These are phyloP conservation scores for Phalaenopsis equestris DNA, from an alignment of 106 monocot genomes.

Conservation along the genomic window DNA sequence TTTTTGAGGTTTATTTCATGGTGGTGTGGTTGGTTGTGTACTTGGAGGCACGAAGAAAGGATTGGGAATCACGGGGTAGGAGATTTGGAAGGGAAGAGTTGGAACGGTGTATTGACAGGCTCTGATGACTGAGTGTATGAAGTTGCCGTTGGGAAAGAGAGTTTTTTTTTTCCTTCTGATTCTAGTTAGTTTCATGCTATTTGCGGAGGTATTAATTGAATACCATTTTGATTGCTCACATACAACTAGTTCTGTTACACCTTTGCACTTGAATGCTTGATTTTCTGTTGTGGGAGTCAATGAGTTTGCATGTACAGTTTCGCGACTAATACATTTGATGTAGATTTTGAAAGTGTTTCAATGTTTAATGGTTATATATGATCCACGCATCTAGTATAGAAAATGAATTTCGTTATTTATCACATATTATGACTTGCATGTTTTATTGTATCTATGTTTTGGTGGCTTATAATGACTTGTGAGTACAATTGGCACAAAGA, in stretches of 20 bases:
- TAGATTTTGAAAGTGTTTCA: neutral
- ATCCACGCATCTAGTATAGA: neutral
- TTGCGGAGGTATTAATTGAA: conserved; percentile 10
- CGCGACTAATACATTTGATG: neutral
- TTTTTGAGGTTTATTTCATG: conserved; percentile 68
- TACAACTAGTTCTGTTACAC: neutral
- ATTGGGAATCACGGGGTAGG: conserved; percentile 32
- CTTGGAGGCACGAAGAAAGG: conserved; percentile 38
- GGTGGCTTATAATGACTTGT: too few species aligned
- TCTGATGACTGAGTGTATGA: conserved; percentile 16
- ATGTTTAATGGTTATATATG: neutral
- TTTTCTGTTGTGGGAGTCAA: neutral
- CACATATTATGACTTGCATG: too few species aligned
- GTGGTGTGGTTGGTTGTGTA: conserved; percentile 65
- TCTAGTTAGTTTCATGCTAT: neutral
- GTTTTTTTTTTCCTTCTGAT: neutral
- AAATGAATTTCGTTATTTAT: neutral
- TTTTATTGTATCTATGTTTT: too few species aligned
- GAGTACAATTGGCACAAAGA: too few species aligned
- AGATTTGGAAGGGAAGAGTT: conserved; percentile 48
- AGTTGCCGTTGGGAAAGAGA: neutral
- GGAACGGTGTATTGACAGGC: conserved; percentile 35
- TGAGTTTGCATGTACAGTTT: conserved; percentile 8
- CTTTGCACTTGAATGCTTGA: neutral
- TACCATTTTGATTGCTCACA: neutral